Conservation (phyloP, 148 eudicot genomes). For the Chenopodium formosanum region DNA sequence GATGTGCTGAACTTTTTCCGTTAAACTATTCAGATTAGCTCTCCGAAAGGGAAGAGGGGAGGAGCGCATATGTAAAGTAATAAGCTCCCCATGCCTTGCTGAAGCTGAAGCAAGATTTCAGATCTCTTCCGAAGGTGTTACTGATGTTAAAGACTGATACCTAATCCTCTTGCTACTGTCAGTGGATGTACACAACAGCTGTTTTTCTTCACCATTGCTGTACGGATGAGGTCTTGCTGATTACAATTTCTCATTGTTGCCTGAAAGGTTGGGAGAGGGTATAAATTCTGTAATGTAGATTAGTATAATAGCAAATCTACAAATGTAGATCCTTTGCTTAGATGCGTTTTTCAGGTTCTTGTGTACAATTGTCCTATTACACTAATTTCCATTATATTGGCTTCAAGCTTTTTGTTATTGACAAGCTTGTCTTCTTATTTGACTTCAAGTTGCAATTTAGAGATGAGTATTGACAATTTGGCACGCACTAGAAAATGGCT, state of each 20-base stretch:
- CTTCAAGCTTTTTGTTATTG: neutral
- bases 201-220: neutral
- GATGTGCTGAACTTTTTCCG: neutral
- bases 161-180: neutral
- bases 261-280: neutral
- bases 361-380: slow-evolving; percentile 1
- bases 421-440: neutral
- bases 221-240: neutral
- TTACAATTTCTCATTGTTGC: neutral
- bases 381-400: neutral
- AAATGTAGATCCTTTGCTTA: slow-evolving; percentile 19
- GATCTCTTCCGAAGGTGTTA: slow-evolving; percentile 72
- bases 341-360: slow-evolving; percentile 5
- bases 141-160: slow-evolving; percentile 79
- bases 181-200: neutral
- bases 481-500: neutral
- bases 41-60: slow-evolving; percentile 90
- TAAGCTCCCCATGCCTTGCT: slow-evolving; percentile 93
- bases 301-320: slow-evolving; percentile 16
- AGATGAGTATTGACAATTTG: too few species aligned
- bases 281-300: slow-evolving; percentile 20
- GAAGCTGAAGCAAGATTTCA: slow-evolving; percentile 97
- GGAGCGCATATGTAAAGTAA: slow-evolving; percentile 92
- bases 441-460: neutral
- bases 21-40: slow-evolving; percentile 58